phyloP scores from a whole-genome alignment of 106 monocot genomes.

The Phalaenopsis equestris region DNA sequence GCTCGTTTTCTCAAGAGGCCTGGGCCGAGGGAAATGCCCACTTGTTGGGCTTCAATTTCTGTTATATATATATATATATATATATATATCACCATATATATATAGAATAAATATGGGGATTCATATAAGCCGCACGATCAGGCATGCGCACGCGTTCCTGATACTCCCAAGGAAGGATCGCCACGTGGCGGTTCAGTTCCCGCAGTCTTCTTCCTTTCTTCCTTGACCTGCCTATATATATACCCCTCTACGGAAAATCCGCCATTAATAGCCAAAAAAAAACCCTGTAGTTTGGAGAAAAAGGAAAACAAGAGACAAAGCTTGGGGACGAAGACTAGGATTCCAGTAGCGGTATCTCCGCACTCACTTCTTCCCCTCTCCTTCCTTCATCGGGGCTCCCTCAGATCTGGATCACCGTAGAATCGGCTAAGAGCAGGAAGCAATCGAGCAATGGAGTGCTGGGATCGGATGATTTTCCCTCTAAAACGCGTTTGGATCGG shows the following conservation, averaged over 20 bases:
- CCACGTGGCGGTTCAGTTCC: constrained; percentile 5
- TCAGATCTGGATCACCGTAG: constrained; percentile 33
- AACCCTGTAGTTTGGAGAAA: background rate
- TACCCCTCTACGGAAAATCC: background rate
- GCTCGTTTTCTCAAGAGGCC: no score
- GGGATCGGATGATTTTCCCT: constrained; percentile 36
- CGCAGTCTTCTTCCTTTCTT: no score
- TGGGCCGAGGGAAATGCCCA: no score
- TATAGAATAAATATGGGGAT: no score
- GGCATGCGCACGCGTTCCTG: no score
- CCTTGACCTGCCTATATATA: background rate
- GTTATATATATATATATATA: no score
- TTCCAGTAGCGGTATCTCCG: background rate
- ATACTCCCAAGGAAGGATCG: background rate
- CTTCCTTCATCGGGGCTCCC: constrained; percentile 23
- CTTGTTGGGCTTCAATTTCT: no score
- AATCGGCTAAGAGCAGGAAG: background rate
- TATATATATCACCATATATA: no score
- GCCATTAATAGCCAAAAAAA: background rate
- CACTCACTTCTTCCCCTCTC: constrained; percentile 44
- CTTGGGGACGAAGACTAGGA: background rate
- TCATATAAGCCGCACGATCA: no score
- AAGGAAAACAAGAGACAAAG: background rate
- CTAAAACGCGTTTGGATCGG: constrained; percentile 37
- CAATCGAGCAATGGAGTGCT: constrained; percentile 40